These are phyloP conservation scores for Triglochin maritima DNA, from an alignment of 106 monocot species.

Conservation along the genomic window DNA sequence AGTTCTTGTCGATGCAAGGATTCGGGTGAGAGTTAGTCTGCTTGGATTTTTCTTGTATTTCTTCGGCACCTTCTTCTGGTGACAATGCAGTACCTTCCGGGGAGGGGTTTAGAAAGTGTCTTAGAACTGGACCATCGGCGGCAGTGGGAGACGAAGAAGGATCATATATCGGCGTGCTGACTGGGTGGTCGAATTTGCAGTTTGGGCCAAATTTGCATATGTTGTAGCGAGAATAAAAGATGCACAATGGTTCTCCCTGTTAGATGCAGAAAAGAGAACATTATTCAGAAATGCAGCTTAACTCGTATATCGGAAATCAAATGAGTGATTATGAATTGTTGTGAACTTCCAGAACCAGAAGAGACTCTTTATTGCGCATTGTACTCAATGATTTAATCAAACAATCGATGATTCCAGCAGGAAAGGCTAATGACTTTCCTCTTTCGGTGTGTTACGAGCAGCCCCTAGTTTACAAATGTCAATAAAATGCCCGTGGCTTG, in stretches of 20 bases:
- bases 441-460: no score
- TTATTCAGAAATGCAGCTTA: no score
- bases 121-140: conserved; percentile 24
- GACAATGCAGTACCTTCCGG: conserved; percentile 10
- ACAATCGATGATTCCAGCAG: no score
- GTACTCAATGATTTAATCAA: no score
- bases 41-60: conserved; percentile 19
- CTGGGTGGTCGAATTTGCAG: conserved; percentile 82
- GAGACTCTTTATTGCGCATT: no score
- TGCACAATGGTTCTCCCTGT: conserved; percentile 64
- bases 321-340: no score
- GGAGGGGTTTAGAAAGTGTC: conserved; percentile 14
- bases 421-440: no score
- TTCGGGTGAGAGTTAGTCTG: conserved; percentile 17
- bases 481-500: no score
- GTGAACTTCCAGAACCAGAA: no score
- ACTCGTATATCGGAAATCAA: no score
- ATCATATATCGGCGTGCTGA: conserved; percentile 32
- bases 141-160: conserved; percentile 1
- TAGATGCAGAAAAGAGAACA: neutral
- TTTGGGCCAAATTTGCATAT: conserved; percentile 87
- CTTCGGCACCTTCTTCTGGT: no score
- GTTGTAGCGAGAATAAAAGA: conserved; percentile 74
- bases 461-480: no score
- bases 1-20: conserved; percentile 22